These are phyloP conservation scores for Xylaria polymorpha DNA, from an alignment of 2,329 filamentous ascomycete genomes.

Conservation along the genomic window DNA sequence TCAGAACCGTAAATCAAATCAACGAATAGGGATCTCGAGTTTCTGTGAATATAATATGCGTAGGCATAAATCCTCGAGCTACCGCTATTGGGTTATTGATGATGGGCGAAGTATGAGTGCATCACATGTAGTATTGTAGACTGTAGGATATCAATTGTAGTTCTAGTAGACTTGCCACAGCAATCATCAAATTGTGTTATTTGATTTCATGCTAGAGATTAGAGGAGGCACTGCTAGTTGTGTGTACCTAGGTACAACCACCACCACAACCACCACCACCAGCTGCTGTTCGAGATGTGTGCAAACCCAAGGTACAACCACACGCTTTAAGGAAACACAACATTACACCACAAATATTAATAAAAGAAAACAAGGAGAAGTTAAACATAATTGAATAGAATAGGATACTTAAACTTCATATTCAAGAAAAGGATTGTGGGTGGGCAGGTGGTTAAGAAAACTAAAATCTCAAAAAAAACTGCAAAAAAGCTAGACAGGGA, in stretches of 20 bases:
- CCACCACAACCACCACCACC: not conserved
- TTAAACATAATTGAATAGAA: not conserved
- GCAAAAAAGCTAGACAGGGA: constrained; percentile 28
- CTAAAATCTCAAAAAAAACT: not conserved
- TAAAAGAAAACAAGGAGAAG: not conserved
- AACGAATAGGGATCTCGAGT: not conserved
- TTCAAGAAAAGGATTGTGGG: no score
- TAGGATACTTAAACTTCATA: not conserved
- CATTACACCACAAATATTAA: not conserved
- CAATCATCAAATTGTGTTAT: no score
- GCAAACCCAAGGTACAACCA: not conserved
- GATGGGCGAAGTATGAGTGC: not conserved
- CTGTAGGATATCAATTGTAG: no score
- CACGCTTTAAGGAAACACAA: not conserved
- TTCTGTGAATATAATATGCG: not conserved
- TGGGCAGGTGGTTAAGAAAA: not conserved
- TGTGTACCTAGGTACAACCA: not conserved
- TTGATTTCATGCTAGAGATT: no score
- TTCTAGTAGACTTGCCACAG: no score
- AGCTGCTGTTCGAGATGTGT: not conserved
- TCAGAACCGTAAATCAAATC: not conserved
- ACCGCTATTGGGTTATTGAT: not conserved
- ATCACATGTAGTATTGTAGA: not conserved
- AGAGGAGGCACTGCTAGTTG: not conserved
- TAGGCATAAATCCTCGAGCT: not conserved